Conservation (phyloP, 2,329 filamentous ascomycete species). For the Aphanocladium album region DNA sequence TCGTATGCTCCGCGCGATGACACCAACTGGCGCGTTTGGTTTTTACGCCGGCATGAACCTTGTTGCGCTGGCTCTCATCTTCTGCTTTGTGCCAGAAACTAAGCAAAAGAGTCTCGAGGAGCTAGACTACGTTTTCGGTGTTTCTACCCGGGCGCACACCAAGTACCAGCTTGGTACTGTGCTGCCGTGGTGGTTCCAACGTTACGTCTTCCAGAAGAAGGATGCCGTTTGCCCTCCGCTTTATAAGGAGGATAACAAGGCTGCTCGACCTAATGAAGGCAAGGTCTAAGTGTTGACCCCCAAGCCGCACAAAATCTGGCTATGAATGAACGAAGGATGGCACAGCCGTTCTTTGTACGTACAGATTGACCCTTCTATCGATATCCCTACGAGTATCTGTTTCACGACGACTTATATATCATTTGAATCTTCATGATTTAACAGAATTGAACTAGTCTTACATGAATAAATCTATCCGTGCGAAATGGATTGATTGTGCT, state of each 20-base stretch:
- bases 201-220: constrained; percentile 19
- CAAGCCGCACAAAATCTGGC: neutral
- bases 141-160: constrained; percentile 28
- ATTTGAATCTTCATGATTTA: neutral
- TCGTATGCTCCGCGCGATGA: constrained; percentile 34
- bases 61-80: constrained; percentile 57
- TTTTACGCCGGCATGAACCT: constrained; percentile 59
- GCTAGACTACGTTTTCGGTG: constrained; percentile 34
- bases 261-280: neutral
- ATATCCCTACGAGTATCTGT: neutral
- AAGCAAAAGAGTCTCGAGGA: constrained; percentile 35
- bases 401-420: neutral
- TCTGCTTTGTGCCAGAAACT: constrained; percentile 54
- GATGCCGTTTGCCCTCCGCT: constrained; percentile 1
- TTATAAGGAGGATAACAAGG: neutral
- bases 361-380: neutral
- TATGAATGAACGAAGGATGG: neutral
- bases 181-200: constrained; percentile 29
- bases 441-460: neutral
- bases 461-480: neutral
- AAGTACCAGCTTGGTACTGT: constrained; percentile 29
- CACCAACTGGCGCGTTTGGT: constrained; percentile 32
- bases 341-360: neutral
- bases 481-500: neutral
- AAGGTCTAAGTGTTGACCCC: neutral